A percentile compares a stretch with the other conserved stretches of the same genome.
Evolutionary conservation across 768 basidiomycete species (phyloP).

Genomic region (Tricholoma hemisulphureum): DNA sequence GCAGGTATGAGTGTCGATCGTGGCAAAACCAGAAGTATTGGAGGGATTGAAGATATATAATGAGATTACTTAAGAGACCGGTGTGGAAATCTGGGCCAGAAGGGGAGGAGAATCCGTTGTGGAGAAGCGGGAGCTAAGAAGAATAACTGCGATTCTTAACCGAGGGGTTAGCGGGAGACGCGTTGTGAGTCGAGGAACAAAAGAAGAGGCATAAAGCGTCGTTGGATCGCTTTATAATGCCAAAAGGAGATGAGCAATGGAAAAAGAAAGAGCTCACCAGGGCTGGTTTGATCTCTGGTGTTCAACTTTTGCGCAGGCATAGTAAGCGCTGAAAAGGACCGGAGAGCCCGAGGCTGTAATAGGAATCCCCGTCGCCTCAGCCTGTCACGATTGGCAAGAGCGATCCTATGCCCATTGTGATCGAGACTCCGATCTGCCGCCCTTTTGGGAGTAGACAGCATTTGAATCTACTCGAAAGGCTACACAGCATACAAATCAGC

Average conservation of each 20-base stretch:
- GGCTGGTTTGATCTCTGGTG: slow-evolving; percentile 20
- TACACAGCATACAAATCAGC: background rate
- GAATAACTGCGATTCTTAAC: slow-evolving; percentile 1
- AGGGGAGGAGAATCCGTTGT: background rate
- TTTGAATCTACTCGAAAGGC: no score
- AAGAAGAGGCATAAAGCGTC: slow-evolving; percentile 7
- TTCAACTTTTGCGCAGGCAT: slow-evolving; percentile 12
- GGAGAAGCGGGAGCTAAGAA: background rate
- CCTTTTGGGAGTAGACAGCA: no score
- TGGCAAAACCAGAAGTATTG: background rate
- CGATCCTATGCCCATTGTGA: slow-evolving; percentile 13
- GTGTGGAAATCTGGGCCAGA: background rate
- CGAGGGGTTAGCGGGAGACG: slow-evolving; percentile 17
- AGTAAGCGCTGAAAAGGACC: slow-evolving; percentile 19
- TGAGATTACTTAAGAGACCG: background rate
- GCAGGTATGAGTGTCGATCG: background rate
- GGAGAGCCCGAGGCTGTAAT: slow-evolving; percentile 22
- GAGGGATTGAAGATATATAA: background rate
- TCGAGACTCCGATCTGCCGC: slow-evolving; percentile 29
- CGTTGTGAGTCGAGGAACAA: slow-evolving; percentile 7
- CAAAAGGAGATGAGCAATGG: slow-evolving; percentile 17
- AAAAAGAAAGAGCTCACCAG: slow-evolving; percentile 14
- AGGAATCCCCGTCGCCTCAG: slow-evolving; percentile 5
- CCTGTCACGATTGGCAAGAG: slow-evolving; percentile 30
- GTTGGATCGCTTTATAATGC: slow-evolving; percentile 16